A percentile compares a stretch with the other conserved stretches of the same genome.
These are phyloP conservation scores for Gentiana dahurica DNA, from an alignment of 257 asterid genomes.

Conservation along the genomic window DNA sequence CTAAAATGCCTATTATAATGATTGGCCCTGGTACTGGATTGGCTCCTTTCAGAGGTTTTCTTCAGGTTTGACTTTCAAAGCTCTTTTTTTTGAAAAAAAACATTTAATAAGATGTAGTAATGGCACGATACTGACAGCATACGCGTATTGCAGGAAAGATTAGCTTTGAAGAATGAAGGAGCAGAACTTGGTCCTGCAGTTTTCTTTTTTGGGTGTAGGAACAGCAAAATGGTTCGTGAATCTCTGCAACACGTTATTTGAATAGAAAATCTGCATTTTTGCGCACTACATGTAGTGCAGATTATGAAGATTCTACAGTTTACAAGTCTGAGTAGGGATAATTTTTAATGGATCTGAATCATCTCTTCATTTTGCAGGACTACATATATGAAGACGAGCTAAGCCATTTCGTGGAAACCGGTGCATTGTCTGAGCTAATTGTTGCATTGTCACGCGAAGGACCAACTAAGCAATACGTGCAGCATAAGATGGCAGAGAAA, in stretches of 20 bases:
- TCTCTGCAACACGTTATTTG: background rate
- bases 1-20: conserved; percentile 79
- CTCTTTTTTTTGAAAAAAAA: background rate
- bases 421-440: conserved; percentile 78
- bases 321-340: too few relatives aligned
- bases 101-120: background rate
- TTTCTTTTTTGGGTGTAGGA: conserved; percentile 92
- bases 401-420: conserved; percentile 47
- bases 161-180: conserved; percentile 84
- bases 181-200: conserved; percentile 82
- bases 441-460: conserved; percentile 96
- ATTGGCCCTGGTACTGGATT: conserved; percentile 98
- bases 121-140: conserved; percentile 2
- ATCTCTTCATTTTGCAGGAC: conserved; percentile 40
- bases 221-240: conserved; percentile 64
- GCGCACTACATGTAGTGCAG: too few relatives aligned
- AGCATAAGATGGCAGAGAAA: conserved; percentile 86
- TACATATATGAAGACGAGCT: conserved; percentile 80
- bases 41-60: conserved; percentile 98
- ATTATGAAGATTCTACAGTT: too few relatives aligned
- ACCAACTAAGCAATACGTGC: conserved; percentile 80
- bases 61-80: conserved; percentile 54
- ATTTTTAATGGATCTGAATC: too few relatives aligned
- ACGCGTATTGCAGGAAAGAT: conserved; percentile 65
- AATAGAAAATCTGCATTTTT: background rate